Evolutionary conservation across 306 rosid species (phyloP).

Genomic region (Cicer pinnatifidum): DNA sequence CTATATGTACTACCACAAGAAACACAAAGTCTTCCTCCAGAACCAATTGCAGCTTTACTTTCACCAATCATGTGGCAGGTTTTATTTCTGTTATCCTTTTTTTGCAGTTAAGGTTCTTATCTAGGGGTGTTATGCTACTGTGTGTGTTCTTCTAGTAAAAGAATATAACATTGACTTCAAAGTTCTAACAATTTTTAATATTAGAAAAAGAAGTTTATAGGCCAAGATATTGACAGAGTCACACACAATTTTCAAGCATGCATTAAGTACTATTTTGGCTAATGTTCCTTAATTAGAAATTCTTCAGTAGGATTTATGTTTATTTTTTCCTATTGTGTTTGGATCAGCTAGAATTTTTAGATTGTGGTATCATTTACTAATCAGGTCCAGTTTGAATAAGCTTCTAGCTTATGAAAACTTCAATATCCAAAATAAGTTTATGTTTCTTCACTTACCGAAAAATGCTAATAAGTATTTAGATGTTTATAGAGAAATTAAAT

Average conservation of each 20-base stretch:
- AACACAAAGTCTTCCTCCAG: conserved; percentile 92
- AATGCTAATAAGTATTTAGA: not conserved
- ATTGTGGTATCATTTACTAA: conserved; percentile 23
- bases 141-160: not conserved
- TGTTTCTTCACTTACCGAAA: not conserved
- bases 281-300: not conserved
- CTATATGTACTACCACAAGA: conserved; percentile 84
- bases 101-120: conserved; percentile 22
- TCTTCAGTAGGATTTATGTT: not conserved
- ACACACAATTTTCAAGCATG: not conserved
- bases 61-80: conserved; percentile 98
- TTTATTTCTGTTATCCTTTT: conserved; percentile 39
- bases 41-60: conserved; percentile 85
- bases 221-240: too few relatives aligned
- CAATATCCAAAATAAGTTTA: not conserved
- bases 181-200: too few relatives aligned
- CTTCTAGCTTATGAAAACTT: not conserved
- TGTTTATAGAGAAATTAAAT: not conserved
- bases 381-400: not conserved
- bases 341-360: conserved; percentile 13
- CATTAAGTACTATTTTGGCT: not conserved
- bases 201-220: too few relatives aligned
- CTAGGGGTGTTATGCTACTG: not conserved
- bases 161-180: not conserved
- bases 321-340: conserved; percentile 1